Percentiles rank a stretch among this genome's conserved stretches.
These are phyloP conservation scores for Diaporthe velutina DNA, from an alignment of 2,329 filamentous ascomycete genomes.

Conservation along the genomic window DNA sequence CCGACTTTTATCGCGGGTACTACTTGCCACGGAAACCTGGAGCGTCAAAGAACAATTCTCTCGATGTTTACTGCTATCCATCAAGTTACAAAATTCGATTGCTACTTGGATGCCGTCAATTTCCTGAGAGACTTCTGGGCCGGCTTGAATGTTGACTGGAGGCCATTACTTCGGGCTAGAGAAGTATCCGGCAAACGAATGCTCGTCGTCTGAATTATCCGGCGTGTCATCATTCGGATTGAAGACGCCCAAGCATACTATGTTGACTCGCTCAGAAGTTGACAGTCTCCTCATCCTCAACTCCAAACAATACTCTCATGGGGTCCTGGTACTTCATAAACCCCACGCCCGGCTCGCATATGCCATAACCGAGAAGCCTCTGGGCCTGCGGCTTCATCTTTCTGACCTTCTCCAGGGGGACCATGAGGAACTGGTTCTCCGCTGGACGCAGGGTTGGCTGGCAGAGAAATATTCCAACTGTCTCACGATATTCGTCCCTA, in stretches of 20 bases:
- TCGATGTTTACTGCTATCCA: neutral
- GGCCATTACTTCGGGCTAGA: neutral
- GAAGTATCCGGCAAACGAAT: neutral
- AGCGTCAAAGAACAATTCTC: neutral
- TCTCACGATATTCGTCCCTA: slow-evolving; percentile 12
- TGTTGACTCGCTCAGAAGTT: neutral
- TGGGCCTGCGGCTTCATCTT: slow-evolving; percentile 18
- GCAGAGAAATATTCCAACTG: slow-evolving; percentile 4
- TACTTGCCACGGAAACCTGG: neutral
- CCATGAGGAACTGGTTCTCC: slow-evolving; percentile 26
- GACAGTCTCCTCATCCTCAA: slow-evolving; percentile 20
- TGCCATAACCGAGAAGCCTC: neutral
- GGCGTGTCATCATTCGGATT: rapidly evolving
- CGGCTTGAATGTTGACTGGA: neutral
- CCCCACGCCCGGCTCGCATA: slow-evolving; percentile 2
- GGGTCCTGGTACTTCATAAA: slow-evolving; percentile 23
- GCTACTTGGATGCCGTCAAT: neutral
- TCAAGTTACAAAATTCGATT: neutral
- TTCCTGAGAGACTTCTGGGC: neutral
- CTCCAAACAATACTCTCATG: slow-evolving; percentile 12
- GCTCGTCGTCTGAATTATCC: neutral
- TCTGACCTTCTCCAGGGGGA: neutral
- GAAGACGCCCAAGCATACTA: neutral
- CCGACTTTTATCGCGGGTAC: slow-evolving; percentile 12
- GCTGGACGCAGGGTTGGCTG: slow-evolving; percentile 7